phyloP scores from a whole-genome alignment of 345 rosid genomes.

The Angophora floribunda region DNA sequence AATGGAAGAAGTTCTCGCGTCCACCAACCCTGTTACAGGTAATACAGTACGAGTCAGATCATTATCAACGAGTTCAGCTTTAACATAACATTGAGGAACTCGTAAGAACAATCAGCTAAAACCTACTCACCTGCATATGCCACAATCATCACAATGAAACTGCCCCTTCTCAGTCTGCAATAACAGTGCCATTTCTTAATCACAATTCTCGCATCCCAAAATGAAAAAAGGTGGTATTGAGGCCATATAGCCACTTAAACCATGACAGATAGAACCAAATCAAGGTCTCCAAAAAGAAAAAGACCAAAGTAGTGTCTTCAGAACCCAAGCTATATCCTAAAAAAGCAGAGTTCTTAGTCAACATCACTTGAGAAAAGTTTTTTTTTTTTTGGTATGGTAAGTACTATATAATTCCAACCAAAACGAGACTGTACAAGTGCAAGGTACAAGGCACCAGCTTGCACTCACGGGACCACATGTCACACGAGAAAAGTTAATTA shows the following conservation, averaged over 20 bases:
- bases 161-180: constrained; percentile 62
- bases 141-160: constrained; percentile 95
- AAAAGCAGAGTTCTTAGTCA: background rate
- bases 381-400: too few species aligned
- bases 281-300: background rate
- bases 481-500: constrained; percentile 15
- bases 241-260: background rate
- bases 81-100: background rate
- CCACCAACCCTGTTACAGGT: constrained; percentile 70
- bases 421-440: too few species aligned
- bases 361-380: background rate
- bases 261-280: background rate
- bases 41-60: background rate
- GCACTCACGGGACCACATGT: too few species aligned
- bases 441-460: too few species aligned
- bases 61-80: background rate
- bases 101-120: background rate
- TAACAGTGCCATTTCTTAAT: background rate
- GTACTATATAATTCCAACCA: too few species aligned
- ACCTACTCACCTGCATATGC: constrained; percentile 76
- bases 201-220: background rate
- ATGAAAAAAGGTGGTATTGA: background rate
- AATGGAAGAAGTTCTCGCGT: constrained; percentile 72
- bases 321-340: background rate
- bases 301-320: background rate